Percentiles rank a stretch among this genome's conserved stretches.
These are phyloP conservation scores for Thuja plicata DNA, from an alignment of 83 land plant species.

Conservation along the genomic window DNA sequence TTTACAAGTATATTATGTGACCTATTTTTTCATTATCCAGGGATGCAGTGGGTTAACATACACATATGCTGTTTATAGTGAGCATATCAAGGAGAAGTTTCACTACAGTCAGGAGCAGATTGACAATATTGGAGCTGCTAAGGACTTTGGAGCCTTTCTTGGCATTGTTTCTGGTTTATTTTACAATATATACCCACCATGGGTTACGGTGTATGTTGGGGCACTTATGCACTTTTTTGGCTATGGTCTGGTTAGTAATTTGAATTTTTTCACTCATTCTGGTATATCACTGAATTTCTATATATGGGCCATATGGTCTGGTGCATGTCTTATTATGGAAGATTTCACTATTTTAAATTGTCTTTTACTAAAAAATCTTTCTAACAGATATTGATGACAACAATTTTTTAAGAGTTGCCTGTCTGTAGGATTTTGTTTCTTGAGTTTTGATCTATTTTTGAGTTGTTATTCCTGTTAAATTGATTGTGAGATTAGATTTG, in stretches of 20 bases:
- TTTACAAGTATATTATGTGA: neutral
- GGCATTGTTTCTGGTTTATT: constrained; percentile 45
- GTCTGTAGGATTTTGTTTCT: neutral
- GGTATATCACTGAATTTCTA: neutral
- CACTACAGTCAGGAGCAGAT: constrained; percentile 39
- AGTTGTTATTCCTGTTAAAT: neutral
- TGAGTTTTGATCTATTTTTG: neutral
- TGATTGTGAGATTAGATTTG: neutral
- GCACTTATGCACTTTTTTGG: constrained; percentile 39
- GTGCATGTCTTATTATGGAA: neutral
- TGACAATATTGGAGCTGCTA: constrained; percentile 58
- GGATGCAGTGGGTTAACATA: constrained; percentile 48
- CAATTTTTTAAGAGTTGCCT: neutral
- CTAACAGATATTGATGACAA: neutral
- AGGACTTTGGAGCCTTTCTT: constrained; percentile 47
- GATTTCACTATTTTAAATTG: neutral
- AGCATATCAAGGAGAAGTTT: constrained; percentile 37
- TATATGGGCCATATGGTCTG: neutral
- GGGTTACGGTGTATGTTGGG: constrained; percentile 38
- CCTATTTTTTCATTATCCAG: constrained; percentile 22
- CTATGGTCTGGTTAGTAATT: constrained; percentile 33
- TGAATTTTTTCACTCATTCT: neutral
- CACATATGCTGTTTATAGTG: constrained; percentile 55
- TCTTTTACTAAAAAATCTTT: neutral
- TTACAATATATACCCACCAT: constrained; percentile 46